phyloP scores from a whole-genome alignment of 164 flowering plant genomes.

The Tetrastigma voinierianum region DNA sequence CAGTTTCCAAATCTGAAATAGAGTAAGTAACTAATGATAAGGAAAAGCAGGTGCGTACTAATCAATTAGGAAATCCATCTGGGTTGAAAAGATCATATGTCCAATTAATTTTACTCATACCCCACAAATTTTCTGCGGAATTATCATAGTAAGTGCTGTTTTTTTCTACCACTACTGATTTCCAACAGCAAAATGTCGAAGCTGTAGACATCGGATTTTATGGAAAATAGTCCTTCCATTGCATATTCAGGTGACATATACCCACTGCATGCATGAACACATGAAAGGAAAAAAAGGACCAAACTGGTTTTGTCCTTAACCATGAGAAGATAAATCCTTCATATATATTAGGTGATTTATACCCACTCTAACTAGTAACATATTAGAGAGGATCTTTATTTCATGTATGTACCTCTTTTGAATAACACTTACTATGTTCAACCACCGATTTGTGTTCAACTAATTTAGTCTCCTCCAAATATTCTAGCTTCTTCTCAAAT shows the following conservation, averaged over 20 bases:
- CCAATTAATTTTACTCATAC: slow-evolving; percentile 27
- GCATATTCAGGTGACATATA: slow-evolving; percentile 62
- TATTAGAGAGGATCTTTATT: not conserved
- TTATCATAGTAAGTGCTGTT: slow-evolving; percentile 19
- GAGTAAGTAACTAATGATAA: too few relatives aligned
- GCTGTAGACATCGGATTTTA: slow-evolving; percentile 51
- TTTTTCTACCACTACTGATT: slow-evolving; percentile 37
- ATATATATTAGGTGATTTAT: too few relatives aligned
- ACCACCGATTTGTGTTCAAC: slow-evolving; percentile 34
- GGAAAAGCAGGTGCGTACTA: too few relatives aligned
- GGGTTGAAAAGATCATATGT: too few relatives aligned
- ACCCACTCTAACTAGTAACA: too few relatives aligned
- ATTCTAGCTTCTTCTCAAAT: slow-evolving; percentile 45
- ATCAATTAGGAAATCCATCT: too few relatives aligned
- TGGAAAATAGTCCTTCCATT: slow-evolving; percentile 36
- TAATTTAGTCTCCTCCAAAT: slow-evolving; percentile 27
- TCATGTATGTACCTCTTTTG: not conserved
- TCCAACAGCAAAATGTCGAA: slow-evolving; percentile 48
- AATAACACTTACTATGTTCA: slow-evolving; percentile 37
- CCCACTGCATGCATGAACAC: slow-evolving; percentile 25
- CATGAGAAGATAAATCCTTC: too few relatives aligned
- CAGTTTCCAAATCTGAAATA: slow-evolving; percentile 35
- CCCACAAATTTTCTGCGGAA: slow-evolving; percentile 22
- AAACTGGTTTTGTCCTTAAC: not conserved
- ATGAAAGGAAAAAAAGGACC: not conserved